Base-by-base conservation (phyloP, 495 filamentous ascomycete genomes). In the Annulohypoxylon stygium region DNA sequence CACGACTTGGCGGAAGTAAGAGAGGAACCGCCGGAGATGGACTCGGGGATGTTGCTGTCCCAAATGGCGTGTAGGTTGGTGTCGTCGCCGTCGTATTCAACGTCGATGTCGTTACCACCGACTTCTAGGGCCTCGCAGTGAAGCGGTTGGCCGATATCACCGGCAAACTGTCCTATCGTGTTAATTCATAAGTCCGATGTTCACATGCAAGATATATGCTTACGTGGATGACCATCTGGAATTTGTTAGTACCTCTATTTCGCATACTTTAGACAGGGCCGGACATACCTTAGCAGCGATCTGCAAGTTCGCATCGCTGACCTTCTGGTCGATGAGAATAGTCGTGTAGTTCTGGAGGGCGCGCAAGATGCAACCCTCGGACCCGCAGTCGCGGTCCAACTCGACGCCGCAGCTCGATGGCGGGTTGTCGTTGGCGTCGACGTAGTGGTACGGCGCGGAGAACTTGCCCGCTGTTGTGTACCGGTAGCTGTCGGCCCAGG, bases 361-460 rank as follows among this genome's bases (percentile, higher is more conserved):
- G 37, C 79, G 81, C 30, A 92, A 83, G 47, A 88, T 79, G 75
- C 91, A 93, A 4, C 89, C 90, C 5, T 79, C 78, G 3, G 61
- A 67, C 9, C 82, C 83, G 74, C 91, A 93, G 75, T 92, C 91
- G 7, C 89, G 83, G 12, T 77, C 67, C 25, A 86, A 85, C 39
- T 86, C 75, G 18, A 92, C 86, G 59, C 85, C 82, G 79, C 91
- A 93, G 61, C 75, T 79, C 2, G 88, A 85, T 0, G 85, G 84
- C 39, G 91, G 91, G 51, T 81, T 79, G 70, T 93, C 91, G 51
- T 88, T 78, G 5, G 89, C 90, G 79, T 93, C 89, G 74, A 91
- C 89, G 74, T 83, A 91, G 77, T 92, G 90, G 63, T 81, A 87
- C 0, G 85, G 79, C 7, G 81, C 78, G 26, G 85, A 87, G 81